Conservation (phyloP, 202 grass and related monocot species). For the Bolboschoenoplectus hybrid region DNA sequence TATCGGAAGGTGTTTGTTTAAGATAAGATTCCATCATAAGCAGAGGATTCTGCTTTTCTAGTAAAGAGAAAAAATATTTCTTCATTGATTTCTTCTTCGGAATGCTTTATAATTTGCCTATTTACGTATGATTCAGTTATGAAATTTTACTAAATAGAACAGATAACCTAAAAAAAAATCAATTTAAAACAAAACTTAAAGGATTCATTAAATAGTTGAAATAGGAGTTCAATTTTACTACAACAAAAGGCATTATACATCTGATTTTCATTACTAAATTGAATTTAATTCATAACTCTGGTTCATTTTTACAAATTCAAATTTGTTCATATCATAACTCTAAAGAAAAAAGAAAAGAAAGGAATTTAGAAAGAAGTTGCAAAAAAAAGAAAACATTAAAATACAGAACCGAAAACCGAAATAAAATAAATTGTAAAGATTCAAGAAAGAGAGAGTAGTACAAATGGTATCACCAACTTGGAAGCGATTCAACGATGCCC, state of each 20-base stretch:
- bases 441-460: constrained; percentile 36
- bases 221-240: neutral
- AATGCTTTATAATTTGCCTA: neutral
- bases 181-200: neutral
- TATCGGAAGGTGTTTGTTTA: neutral
- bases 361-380: neutral
- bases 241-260: neutral
- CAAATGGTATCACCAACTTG: constrained; percentile 72
- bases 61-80: neutral
- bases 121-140: no score
- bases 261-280: neutral
- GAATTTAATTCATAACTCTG: neutral
- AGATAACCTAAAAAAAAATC: neutral
- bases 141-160: no score
- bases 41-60: neutral
- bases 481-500: constrained; percentile 89
- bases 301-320: neutral
- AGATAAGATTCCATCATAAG: neutral
- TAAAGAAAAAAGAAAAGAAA: neutral
- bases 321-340: neutral
- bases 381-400: neutral
- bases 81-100: neutral
- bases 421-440: neutral
- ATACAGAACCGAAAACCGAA: neutral
- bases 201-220: neutral